Conservation (phyloP, 441 rosid species). For the Theobroma grandiflorum region DNA sequence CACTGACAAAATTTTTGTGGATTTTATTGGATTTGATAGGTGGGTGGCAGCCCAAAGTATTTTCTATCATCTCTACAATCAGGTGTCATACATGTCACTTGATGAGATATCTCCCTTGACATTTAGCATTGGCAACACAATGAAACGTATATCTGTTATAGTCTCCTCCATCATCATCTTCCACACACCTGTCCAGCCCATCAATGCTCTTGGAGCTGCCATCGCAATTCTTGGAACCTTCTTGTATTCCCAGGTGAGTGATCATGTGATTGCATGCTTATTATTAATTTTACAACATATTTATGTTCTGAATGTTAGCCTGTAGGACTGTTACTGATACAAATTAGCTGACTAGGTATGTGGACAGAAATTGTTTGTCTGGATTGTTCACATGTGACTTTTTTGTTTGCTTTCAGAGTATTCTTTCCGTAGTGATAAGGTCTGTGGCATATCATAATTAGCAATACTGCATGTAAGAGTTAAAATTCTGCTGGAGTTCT, state of each 20-base stretch:
- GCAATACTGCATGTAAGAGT: conserved; percentile 4
- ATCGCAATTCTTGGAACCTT: conserved; percentile 82
- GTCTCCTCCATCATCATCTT: conserved; percentile 83
- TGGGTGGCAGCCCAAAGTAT: conserved; percentile 81
- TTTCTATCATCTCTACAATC: conserved; percentile 71
- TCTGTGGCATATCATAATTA: neutral
- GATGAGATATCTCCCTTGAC: conserved; percentile 81
- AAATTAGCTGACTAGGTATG: neutral
- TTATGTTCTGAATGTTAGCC: conserved; percentile 20
- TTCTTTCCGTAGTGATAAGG: conserved; percentile 11
- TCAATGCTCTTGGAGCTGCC: conserved; percentile 79
- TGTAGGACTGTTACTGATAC: conserved; percentile 10
- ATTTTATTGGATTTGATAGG: conserved; percentile 43
- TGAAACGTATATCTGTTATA: conserved; percentile 81
- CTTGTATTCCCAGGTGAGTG: conserved; percentile 75
- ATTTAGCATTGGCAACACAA: conserved; percentile 75
- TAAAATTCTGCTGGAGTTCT: neutral
- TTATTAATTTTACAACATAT: conserved; percentile 17
- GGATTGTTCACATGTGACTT: neutral
- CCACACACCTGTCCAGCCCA: conserved; percentile 76
- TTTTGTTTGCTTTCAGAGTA: conserved; percentile 8
- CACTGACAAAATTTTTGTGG: conserved; percentile 29
- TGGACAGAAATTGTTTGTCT: conserved; percentile 10
- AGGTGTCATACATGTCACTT: conserved; percentile 80
- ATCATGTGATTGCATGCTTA: neutral